Conservation (phyloP, 495 filamentous ascomycete genomes). For the Xylaria sp. region DNA sequence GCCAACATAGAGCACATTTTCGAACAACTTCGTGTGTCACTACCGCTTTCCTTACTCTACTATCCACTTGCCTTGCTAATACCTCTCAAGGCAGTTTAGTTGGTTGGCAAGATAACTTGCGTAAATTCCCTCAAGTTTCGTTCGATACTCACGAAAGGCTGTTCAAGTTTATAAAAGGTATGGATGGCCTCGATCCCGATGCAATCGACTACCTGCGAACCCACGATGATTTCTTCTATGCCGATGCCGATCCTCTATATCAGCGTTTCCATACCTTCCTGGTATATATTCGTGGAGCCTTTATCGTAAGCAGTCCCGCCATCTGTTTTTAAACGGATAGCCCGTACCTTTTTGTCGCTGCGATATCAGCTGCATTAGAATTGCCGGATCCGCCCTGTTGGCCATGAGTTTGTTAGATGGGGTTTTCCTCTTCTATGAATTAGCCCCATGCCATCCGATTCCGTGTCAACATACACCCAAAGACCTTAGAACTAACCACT, state of each 20-base stretch:
- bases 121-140: conserved; percentile 7
- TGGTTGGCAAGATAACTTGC: neutral
- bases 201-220: conserved; percentile 11
- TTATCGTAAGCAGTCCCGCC: neutral
- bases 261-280: neutral
- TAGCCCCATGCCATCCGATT: neutral
- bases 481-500: neutral
- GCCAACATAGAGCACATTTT: conserved; percentile 11
- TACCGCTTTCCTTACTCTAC: neutral
- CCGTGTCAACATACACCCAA: neutral
- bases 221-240: neutral
- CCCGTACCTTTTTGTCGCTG: neutral
- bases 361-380: neutral
- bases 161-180: neutral
- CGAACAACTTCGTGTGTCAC: neutral
- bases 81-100: neutral
- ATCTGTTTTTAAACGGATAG: neutral
- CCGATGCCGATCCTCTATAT: conserved; percentile 9
- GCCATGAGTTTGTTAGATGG: neutral
- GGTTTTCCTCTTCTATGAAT: neutral
- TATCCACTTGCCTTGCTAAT: conserved; percentile 1
- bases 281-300: neutral
- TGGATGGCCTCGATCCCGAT: neutral
- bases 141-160: neutral
- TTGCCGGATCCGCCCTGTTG: neutral